phyloP scores from a whole-genome alignment of 768 basidiomycete genomes.

The Strobilomyces confusus region DNA sequence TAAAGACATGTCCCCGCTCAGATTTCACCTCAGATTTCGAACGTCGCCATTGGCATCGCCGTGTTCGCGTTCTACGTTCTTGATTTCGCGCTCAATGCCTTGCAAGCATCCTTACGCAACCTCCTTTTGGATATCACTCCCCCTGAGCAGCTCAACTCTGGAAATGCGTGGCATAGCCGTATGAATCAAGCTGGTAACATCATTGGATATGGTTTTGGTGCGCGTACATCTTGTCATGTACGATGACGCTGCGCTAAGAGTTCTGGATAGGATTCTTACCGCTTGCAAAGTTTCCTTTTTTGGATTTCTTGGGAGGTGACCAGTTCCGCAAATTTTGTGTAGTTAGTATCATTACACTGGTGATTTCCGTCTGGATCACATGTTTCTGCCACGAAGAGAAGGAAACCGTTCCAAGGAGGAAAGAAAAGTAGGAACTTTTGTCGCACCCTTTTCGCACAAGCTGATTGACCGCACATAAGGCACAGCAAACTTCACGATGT shows the following conservation, averaged over 20 bases:
- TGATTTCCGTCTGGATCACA: conserved; percentile 81
- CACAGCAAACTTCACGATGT: conserved; percentile 64
- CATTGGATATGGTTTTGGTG: conserved; percentile 88
- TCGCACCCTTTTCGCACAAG: not conserved
- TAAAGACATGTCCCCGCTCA: not conserved
- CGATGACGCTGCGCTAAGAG: conserved; percentile 1
- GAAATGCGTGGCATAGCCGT: conserved; percentile 96
- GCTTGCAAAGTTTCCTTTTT: conserved; percentile 72
- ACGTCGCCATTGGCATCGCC: conserved; percentile 78
- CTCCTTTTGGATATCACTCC: conserved; percentile 91
- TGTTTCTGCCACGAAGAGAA: conserved; percentile 84
- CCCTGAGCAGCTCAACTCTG: conserved; percentile 82
- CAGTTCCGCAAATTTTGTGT: conserved; percentile 98
- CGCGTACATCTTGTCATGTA: conserved; percentile 14
- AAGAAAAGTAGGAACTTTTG: conserved; percentile 36
- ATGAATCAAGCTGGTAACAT: conserved; percentile 99
- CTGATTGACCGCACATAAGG: conserved; percentile 5
- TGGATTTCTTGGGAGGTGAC: conserved; percentile 78
- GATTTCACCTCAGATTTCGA: conserved; percentile 46
- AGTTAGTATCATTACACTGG: conserved; percentile 74
- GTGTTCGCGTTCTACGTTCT: conserved; percentile 88
- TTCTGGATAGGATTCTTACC: conserved; percentile 70
- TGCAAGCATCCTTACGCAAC: conserved; percentile 90
- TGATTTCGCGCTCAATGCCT: conserved; percentile 95
- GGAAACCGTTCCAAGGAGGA: conserved; percentile 48